Evolutionary conservation across 2,329 filamentous ascomycete species (phyloP), one percentile per base, ranked within the genome.

Genomic region (Cercospora janseana): DNA sequence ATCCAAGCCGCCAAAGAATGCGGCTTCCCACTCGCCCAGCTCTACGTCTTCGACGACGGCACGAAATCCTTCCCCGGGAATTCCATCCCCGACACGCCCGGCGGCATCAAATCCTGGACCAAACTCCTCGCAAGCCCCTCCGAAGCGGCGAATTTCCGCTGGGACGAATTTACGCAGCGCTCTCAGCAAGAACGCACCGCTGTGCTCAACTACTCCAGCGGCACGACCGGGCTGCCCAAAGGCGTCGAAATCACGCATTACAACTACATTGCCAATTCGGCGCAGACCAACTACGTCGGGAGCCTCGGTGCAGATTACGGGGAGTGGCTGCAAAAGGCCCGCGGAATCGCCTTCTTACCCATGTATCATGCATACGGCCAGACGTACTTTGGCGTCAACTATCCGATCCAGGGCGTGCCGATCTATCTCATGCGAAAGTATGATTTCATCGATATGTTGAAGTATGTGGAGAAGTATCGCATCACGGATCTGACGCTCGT

Each of bases 141-240:
- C 48, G 72, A 69, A 56, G 69, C 63, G 51, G 82, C 74, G 3
- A 1, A 66, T 68, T 28, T 67, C 84, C 43, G 69, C 21, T 46
- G 43, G 43, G 43, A 46, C 41, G 47, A 46, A 21, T 37, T 29
- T 45, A 41, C 38, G 9, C 20, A 20, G 8, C 20, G 42, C n/a
- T n/a, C 35, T 10, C 29, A 43, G 41, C 6, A 73, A 7, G 60
- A 71, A 8, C 73, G 94, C 65, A 80, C 80, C 1, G 81, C 85
- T 57, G 84, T 81, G 18, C 78, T 94, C 55, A 93, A 94, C 68
- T 94, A 92, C 70, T 87, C 82, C 57, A 85, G 80, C 23, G 82
- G 88, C 8, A 91, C 86, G 1, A 94, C 89, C 0, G 88, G 89
- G 5, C 76, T 89, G 3, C 87, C 88, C 7, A 94, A 94, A 66